phyloP scores from a whole-genome alignment of 108 stramenopile species.

The Epithemia pelagica region DNA sequence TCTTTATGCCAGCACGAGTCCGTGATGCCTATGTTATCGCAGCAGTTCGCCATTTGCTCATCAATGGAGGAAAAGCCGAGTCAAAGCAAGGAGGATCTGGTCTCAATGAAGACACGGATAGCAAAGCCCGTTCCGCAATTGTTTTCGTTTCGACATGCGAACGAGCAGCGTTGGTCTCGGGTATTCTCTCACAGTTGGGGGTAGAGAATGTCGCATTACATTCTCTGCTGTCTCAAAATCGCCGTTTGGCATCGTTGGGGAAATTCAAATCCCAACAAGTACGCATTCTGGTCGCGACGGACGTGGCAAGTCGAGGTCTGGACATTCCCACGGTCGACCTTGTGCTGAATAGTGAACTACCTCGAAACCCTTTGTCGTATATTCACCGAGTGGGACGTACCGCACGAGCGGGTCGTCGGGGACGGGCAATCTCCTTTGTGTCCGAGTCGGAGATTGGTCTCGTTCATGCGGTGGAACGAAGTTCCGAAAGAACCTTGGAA shows the following conservation, averaged over 20 bases:
- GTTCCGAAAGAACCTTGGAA: slow-evolving; percentile 62
- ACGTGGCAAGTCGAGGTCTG: slow-evolving; percentile 93
- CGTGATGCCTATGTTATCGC: slow-evolving; percentile 79
- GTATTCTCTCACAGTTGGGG: slow-evolving; percentile 82
- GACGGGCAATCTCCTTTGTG: slow-evolving; percentile 90
- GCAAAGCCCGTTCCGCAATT: slow-evolving; percentile 80
- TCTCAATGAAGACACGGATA: slow-evolving; percentile 32
- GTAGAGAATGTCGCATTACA: slow-evolving; percentile 90
- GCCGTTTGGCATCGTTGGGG: slow-evolving; percentile 84
- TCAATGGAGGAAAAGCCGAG: slow-evolving; percentile 60
- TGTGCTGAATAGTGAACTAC: slow-evolving; percentile 95
- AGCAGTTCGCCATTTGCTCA: slow-evolving; percentile 65
- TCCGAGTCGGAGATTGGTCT: slow-evolving; percentile 76
- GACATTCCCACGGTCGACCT: slow-evolving; percentile 97
- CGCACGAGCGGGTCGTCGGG: slow-evolving; percentile 93
- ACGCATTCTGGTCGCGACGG: slow-evolving; percentile 94
- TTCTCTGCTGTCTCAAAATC: slow-evolving; percentile 83
- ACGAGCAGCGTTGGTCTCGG: slow-evolving; percentile 84
- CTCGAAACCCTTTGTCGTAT: slow-evolving; percentile 89
- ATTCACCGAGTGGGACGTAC: slow-evolving; percentile 97
- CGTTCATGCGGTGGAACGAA: slow-evolving; percentile 77
- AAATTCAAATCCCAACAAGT: slow-evolving; percentile 86
- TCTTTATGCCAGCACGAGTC: slow-evolving; percentile 90
- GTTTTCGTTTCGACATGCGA: slow-evolving; percentile 97
- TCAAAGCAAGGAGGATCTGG: slow-evolving; percentile 9